phyloP scores from a whole-genome alignment of 164 flowering plant species.

The Tinospora cordifolia region DNA sequence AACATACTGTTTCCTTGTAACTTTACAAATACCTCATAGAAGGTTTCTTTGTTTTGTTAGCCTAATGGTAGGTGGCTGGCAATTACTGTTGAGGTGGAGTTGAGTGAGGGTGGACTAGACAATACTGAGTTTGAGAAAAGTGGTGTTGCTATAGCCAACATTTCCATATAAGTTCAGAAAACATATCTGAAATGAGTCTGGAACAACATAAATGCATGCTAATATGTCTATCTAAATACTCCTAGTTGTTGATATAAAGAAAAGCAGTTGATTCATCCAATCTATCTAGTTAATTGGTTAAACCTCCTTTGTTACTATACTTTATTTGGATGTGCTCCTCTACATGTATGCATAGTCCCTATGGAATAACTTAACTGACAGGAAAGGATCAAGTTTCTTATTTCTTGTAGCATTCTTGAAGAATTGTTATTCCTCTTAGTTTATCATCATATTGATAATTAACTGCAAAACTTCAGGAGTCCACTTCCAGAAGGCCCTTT shows the following conservation, averaged over 20 bases:
- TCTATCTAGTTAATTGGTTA: neutral
- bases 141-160: neutral
- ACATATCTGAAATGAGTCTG: neutral
- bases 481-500: slow-evolving; percentile 78
- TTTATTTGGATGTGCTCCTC: neutral
- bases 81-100: too few species aligned
- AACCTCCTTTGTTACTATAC: neutral
- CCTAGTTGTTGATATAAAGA: neutral
- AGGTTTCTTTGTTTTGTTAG: too few species aligned
- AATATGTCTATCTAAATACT: neutral
- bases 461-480: slow-evolving; percentile 49
- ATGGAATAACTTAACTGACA: neutral
- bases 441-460: neutral
- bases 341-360: neutral
- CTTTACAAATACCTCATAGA: too few species aligned
- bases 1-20: too few species aligned
- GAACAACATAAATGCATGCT: neutral
- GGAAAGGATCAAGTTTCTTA: neutral
- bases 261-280: neutral
- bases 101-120: neutral
- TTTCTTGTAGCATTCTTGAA: neutral
- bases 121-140: neutral
- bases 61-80: too few species aligned
- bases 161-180: neutral
- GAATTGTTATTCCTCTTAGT: neutral